These are phyloP conservation scores for Penicillium robsamsonii DNA, from an alignment of 495 filamentous ascomycete genomes.

Conservation along the genomic window DNA sequence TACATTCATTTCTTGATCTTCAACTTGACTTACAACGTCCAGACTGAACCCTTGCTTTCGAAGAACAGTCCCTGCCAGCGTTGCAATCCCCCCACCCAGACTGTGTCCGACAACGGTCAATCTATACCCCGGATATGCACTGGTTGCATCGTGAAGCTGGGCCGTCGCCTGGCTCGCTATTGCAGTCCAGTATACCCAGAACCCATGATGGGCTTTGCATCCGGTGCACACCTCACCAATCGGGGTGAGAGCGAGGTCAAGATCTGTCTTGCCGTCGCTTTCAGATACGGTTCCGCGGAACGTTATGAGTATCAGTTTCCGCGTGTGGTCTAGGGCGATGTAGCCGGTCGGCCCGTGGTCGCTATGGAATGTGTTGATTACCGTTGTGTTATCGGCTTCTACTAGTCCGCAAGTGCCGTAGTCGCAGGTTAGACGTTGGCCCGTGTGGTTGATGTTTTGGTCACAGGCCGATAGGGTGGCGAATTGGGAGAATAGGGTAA, in stretches of 20 bases:
- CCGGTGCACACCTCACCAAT: conserved; percentile 35
- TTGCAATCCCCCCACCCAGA: conserved; percentile 61
- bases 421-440: background rate
- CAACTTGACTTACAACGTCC: conserved; percentile 22
- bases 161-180: conserved; percentile 34
- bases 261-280: background rate
- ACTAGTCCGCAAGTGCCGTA: background rate
- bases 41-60: conserved; percentile 40
- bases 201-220: conserved; percentile 52
- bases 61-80: conserved; percentile 54
- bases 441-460: conserved; percentile 2
- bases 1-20: background rate
- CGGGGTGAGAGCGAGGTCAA: background rate
- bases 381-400: background rate
- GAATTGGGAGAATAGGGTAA: background rate
- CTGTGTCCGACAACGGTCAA: conserved; percentile 61
- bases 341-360: background rate
- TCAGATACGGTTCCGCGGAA: background rate
- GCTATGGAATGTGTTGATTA: background rate
- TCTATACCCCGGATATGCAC: conserved; percentile 46
- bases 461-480: background rate
- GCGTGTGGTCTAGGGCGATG: conserved; percentile 3
- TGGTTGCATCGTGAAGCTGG: conserved; percentile 29
- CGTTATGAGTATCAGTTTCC: background rate
- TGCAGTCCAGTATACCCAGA: conserved; percentile 50